phyloP scores from a whole-genome alignment of 2,329 filamentous ascomycete species.

The Ascochyta rabiei region DNA sequence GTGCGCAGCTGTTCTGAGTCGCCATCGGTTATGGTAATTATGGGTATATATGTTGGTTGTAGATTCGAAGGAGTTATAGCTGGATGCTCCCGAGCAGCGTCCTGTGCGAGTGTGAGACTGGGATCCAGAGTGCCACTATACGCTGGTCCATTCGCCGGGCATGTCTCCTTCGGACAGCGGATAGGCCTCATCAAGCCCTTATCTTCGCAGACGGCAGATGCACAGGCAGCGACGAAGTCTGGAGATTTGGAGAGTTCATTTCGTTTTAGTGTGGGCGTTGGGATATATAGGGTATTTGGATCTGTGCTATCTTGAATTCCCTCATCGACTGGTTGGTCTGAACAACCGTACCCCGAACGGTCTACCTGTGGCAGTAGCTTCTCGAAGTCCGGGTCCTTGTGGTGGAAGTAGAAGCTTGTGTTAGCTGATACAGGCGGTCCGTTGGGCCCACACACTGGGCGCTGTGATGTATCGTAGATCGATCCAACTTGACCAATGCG shows the following conservation, averaged over 20 bases:
- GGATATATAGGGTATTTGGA: neutral
- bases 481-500: slow-evolving; percentile 6
- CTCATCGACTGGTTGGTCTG: neutral
- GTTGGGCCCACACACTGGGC: neutral
- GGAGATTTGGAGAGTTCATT: neutral
- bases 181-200: no score
- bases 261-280: neutral
- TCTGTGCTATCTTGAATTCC: neutral
- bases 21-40: neutral
- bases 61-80: neutral
- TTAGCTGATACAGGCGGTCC: slow-evolving; percentile 4
- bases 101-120: neutral
- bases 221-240: neutral
- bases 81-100: neutral
- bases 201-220: neutral
- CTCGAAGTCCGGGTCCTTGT: slow-evolving; percentile 6
- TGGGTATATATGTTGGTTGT: neutral
- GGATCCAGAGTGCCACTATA: no score
- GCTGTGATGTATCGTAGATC: neutral
- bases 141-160: no score
- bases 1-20: neutral
- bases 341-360: slow-evolving; percentile 1
- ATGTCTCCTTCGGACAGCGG: no score
- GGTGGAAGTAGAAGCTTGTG: slow-evolving; percentile 11
- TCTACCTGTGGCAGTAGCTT: slow-evolving; percentile 2